Evolutionary conservation across 129 eudicot species (phyloP).

Genomic region (Lactuca sativa): DNA sequence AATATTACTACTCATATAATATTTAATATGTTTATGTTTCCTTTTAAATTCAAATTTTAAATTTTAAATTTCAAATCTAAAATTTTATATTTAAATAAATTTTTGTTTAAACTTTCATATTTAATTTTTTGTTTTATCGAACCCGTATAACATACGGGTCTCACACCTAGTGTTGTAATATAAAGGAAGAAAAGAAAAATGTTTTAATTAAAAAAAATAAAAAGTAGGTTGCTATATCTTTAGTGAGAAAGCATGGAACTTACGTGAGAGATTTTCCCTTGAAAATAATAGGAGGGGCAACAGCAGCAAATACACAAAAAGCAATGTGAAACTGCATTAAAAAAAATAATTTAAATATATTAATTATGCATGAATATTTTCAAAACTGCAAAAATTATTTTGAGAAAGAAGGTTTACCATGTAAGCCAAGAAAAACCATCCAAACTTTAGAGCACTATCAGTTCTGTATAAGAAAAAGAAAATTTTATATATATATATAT

Average conservation of each 20-base stretch:
- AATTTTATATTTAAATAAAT: no score
- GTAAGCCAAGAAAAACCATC: conserved; percentile 90
- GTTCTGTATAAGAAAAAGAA: conserved; percentile 52
- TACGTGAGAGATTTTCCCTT: conserved; percentile 91
- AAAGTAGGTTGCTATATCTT: background rate
- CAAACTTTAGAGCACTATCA: conserved; percentile 86
- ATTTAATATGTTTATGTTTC: no score
- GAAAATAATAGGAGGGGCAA: conserved; percentile 91
- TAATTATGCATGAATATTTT: background rate
- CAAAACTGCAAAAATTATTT: background rate
- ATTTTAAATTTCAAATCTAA: no score
- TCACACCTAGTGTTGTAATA: no score
- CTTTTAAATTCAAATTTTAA: no score
- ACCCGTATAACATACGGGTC: no score
- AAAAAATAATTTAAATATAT: background rate
- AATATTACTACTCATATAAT: no score
- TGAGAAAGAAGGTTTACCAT: conserved; percentile 41
- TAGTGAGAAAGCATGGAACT: conserved; percentile 15
- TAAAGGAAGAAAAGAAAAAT: background rate
- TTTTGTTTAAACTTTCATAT: no score
- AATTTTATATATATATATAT: no score
- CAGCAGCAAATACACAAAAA: conserved; percentile 80
- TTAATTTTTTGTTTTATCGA: no score
- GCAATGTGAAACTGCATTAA: conserved; percentile 74
- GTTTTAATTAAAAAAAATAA: no score